phyloP scores from a whole-genome alignment of 805 yeast species.

The Saccharomyces kudriavzevii region DNA sequence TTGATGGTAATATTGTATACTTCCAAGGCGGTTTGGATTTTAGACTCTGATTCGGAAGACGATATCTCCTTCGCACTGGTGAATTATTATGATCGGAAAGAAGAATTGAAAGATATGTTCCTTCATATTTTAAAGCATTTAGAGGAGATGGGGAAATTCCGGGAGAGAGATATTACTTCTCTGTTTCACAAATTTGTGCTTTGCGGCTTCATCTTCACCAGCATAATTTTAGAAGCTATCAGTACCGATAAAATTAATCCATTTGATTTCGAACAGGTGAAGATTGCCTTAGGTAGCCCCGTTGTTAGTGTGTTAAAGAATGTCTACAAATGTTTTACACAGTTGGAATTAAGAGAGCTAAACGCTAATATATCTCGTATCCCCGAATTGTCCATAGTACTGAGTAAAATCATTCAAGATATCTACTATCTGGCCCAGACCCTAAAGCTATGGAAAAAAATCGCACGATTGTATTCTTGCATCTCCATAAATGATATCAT shows the following conservation, averaged over 20 bases:
- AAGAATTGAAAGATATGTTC: constrained; percentile 10
- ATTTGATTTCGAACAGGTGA: constrained; percentile 26
- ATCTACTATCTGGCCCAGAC: constrained; percentile 14
- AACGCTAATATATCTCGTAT: constrained; percentile 9
- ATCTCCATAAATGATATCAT: constrained; percentile 22
- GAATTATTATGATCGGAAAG: constrained; percentile 5
- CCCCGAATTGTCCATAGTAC: constrained; percentile 3
- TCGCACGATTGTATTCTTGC: constrained; percentile 25
- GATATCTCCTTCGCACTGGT: constrained; percentile 2
- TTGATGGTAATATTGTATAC: constrained; percentile 19
- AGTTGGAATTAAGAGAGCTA: constrained; percentile 9
- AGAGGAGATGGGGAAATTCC: constrained; percentile 15
- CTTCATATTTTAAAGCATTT: constrained; percentile 14
- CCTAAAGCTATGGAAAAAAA: constrained; percentile 19
- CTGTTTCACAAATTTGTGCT: constrained; percentile 18
- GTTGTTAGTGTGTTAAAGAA: constrained; percentile 9
- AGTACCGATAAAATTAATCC: constrained; percentile 18
- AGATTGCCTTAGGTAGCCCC: constrained; percentile 9
- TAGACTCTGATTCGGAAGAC: neutral
- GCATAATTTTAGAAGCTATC: constrained; percentile 12
- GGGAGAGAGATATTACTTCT: constrained; percentile 6
- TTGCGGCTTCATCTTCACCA: constrained; percentile 19
- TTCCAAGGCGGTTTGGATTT: constrained; percentile 8
- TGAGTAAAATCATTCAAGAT: constrained; percentile 9
- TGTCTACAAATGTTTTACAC: constrained; percentile 12